Evolutionary conservation across 805 yeast genomes (phyloP), one percentile per base, ranked within the genome.

Genomic region (Candida adriatica): DNA sequence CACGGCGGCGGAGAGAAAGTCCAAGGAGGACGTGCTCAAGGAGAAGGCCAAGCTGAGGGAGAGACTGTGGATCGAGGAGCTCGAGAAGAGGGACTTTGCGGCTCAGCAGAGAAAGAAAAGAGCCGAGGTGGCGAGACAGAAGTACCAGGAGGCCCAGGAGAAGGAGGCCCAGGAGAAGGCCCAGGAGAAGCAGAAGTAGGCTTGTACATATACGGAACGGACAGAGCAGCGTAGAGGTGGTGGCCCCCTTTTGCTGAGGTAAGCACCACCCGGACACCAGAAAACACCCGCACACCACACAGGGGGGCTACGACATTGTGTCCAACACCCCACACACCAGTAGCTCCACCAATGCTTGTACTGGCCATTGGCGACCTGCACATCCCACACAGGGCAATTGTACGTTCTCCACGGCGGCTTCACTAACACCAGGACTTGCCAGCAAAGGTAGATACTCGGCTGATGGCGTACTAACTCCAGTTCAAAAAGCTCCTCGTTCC

Each of bases 281-380:
- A n/a, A n/a, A n/a, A n/a, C n/a, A n/a, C n/a, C n/a, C n/a, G n/a
- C n/a, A n/a, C n/a, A n/a, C n/a, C n/a, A n/a, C n/a, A n/a, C n/a
- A n/a, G n/a, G n/a, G n/a, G n/a, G n/a, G n/a, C n/a, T n/a, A n/a
- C n/a, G n/a, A n/a, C n/a, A n/a, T n/a, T n/a, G n/a, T n/a, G n/a
- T n/a, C n/a, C n/a, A n/a, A n/a, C n/a, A n/a, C n/a, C n/a, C n/a
- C n/a, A n/a, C n/a, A n/a, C n/a, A n/a, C n/a, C n/a, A n/a, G n/a
- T n/a, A n/a, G n/a, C n/a, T n/a, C n/a, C n/a, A n/a, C 11, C 22
- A 11, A 81, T 82, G 92, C 64, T 82, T 27, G 62, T 80, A 16
- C 62, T 90, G 26, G 94, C 94, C 3, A 74, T 90, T 41, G 95
- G 96, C 8, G 97, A 90, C 53, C 67, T 90, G 2, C 86, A 79